Percentiles rank a stretch among this genome's conserved stretches.
phyloP scores from a whole-genome alignment of 2,329 filamentous ascomycete genomes.

The Curvularia eragrostidis region DNA sequence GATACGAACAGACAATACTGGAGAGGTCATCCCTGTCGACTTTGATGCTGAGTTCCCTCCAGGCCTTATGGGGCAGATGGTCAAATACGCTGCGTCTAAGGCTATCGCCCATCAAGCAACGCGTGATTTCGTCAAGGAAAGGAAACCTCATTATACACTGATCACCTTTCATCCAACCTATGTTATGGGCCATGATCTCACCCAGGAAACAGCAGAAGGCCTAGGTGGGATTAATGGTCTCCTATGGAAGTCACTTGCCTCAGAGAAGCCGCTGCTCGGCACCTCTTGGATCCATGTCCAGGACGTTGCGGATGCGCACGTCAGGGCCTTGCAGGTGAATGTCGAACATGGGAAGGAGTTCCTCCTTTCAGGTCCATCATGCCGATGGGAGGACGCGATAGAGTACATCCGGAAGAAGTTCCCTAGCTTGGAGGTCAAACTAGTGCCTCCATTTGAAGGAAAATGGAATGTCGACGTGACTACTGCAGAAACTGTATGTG shows the following conservation, averaged over 20 bases:
- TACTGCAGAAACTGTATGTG: neutral
- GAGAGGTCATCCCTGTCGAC: slow-evolving; percentile 9
- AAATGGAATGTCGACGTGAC: neutral
- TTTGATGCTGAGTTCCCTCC: slow-evolving; percentile 11
- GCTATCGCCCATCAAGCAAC: slow-evolving; percentile 39
- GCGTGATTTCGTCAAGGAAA: slow-evolving; percentile 22
- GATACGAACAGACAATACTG: neutral
- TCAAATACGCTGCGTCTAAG: slow-evolving; percentile 32
- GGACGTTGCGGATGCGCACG: slow-evolving; percentile 38
- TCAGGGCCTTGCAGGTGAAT: slow-evolving; percentile 20
- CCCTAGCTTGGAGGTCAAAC: neutral
- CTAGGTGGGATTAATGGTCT: slow-evolving; percentile 29
- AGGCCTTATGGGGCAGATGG: slow-evolving; percentile 8
- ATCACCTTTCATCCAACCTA: slow-evolving; percentile 35
- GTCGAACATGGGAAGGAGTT: neutral
- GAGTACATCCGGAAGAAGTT: neutral
- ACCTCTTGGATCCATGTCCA: slow-evolving; percentile 30
- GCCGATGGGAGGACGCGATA: neutral
- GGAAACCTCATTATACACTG: slow-evolving; percentile 31
- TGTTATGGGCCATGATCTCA: slow-evolving; percentile 33
- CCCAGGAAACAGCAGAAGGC: slow-evolving; percentile 22
- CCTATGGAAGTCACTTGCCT: slow-evolving; percentile 20
- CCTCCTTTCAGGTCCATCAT: neutral
- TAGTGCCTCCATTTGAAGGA: neutral
- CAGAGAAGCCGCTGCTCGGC: slow-evolving; percentile 19